phyloP scores from a whole-genome alignment of 2,329 filamentous ascomycete genomes.

The Penicillium sumatraense region DNA sequence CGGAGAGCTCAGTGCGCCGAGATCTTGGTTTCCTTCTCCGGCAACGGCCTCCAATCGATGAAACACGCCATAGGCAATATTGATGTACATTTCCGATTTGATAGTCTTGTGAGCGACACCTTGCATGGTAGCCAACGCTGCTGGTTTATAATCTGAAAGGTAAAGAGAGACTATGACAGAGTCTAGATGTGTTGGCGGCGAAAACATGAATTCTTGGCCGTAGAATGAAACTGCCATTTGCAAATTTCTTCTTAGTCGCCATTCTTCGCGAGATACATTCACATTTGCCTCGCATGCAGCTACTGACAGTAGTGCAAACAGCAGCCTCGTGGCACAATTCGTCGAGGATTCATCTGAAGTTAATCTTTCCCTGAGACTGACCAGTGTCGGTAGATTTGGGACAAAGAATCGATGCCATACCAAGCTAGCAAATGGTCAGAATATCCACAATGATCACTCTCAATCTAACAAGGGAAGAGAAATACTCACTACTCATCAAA shows the following conservation, averaged over 20 bases:
- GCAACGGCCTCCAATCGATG: slow-evolving; percentile 9
- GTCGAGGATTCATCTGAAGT: neutral
- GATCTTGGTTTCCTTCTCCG: slow-evolving; percentile 2
- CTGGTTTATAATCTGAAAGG: slow-evolving; percentile 20
- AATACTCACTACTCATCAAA: slow-evolving; percentile 2
- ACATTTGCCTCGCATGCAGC: slow-evolving; percentile 9
- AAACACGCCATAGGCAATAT: slow-evolving; percentile 15
- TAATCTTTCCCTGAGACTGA: slow-evolving; percentile 14
- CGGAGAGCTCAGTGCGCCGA: neutral
- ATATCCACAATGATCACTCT: neutral
- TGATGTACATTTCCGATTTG: slow-evolving; percentile 19
- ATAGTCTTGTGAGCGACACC: slow-evolving; percentile 14
- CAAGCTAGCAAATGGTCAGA: slow-evolving; percentile 8
- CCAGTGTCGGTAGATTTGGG: slow-evolving; percentile 14
- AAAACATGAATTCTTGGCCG: slow-evolving; percentile 24
- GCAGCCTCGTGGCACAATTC: slow-evolving; percentile 18
- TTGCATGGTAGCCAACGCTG: slow-evolving; percentile 18
- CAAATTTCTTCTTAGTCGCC: slow-evolving; percentile 6
- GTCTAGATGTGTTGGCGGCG: slow-evolving; percentile 17
- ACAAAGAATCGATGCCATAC: slow-evolving; percentile 21
- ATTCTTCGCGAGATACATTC: neutral
- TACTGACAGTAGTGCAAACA: slow-evolving; percentile 19
- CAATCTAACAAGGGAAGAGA: too few relatives aligned
- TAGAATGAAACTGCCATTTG: slow-evolving; percentile 18
- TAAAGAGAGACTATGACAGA: slow-evolving; percentile 17